phyloP scores from a whole-genome alignment of 2,329 filamentous ascomycete species.

The Colletotrichum plurivorum region DNA sequence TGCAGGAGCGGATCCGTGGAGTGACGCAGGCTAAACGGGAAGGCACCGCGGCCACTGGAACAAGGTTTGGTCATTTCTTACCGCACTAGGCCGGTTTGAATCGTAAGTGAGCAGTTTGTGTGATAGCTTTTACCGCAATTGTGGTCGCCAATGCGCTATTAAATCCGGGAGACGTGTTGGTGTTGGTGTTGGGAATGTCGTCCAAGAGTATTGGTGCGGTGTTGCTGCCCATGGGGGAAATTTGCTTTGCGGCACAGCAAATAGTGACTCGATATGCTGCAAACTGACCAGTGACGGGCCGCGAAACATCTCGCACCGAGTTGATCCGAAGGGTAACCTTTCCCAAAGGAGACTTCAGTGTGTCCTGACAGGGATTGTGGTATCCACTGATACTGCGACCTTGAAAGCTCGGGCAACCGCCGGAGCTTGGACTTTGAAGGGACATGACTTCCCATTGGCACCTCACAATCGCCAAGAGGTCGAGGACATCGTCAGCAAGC shows the following conservation, averaged over 20 bases:
- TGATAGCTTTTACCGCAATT: constrained; percentile 11
- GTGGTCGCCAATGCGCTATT: constrained; percentile 8
- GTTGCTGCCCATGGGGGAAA: constrained; percentile 10
- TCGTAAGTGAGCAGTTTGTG: neutral
- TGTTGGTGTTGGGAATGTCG: constrained; percentile 5
- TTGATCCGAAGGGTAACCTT: neutral
- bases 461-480: neutral
- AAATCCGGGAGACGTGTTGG: neutral
- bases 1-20: constrained; percentile 13
- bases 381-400: neutral
- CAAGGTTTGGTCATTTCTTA: constrained; percentile 16
- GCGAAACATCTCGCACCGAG: constrained; percentile 15
- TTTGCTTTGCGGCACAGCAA: constrained; percentile 30
- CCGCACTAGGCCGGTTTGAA: neutral
- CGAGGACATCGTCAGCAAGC: neutral
- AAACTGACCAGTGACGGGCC: constrained; percentile 15
- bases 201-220: neutral
- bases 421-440: neutral
- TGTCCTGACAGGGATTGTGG: neutral
- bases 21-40: neutral
- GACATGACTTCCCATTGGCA: neutral
- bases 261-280: constrained; percentile 11
- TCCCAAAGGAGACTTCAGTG: constrained; percentile 2
- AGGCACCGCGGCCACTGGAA: neutral
- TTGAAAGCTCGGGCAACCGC: constrained; percentile 12